Percentiles rank a stretch among this genome's conserved stretches.
phyloP scores from a whole-genome alignment of 495 filamentous ascomycete species.

The Daldinia loculata region DNA sequence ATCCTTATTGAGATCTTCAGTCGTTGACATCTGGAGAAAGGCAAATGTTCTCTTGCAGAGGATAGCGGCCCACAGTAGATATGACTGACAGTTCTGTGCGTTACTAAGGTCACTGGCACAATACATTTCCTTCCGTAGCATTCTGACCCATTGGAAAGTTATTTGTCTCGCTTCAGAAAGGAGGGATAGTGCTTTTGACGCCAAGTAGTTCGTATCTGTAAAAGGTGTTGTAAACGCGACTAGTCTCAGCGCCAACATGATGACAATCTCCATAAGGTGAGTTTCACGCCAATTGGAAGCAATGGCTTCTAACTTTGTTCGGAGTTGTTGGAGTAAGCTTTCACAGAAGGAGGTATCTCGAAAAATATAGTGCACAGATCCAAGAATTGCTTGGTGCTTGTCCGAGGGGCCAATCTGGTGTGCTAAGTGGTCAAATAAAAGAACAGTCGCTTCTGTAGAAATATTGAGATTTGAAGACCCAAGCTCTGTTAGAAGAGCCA shows the following conservation, averaged over 20 bases:
- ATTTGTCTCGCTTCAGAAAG: constrained; percentile 29
- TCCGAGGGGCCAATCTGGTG: constrained; percentile 55
- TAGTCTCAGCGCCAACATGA: constrained; percentile 52
- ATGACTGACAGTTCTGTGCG: constrained; percentile 47
- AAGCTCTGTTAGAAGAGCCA: constrained; percentile 58
- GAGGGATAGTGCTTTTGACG: constrained; percentile 3
- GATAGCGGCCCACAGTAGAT: constrained; percentile 57
- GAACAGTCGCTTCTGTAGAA: constrained; percentile 53
- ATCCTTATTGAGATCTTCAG: constrained; percentile 1
- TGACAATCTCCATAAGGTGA: constrained; percentile 57
- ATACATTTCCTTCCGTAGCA: constrained; percentile 57
- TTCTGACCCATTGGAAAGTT: constrained; percentile 53
- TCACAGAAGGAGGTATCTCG: constrained; percentile 55
- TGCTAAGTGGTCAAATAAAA: constrained; percentile 52
- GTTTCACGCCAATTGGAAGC: constrained; percentile 62
- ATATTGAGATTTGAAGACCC: constrained; percentile 63
- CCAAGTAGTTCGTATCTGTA: not conserved
- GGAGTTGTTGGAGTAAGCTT: constrained; percentile 53
- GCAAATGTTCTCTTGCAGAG: constrained; percentile 61
- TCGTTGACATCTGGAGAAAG: constrained; percentile 33
- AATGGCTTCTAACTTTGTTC: constrained; percentile 50
- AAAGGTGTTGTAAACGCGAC: constrained; percentile 26
- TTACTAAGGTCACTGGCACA: constrained; percentile 50
- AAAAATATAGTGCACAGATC: constrained; percentile 56
- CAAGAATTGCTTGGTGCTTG: constrained; percentile 40